Evolutionary conservation across 352 stramenopile genomes (phyloP).

Genomic region (Pythium guiyangense): DNA sequence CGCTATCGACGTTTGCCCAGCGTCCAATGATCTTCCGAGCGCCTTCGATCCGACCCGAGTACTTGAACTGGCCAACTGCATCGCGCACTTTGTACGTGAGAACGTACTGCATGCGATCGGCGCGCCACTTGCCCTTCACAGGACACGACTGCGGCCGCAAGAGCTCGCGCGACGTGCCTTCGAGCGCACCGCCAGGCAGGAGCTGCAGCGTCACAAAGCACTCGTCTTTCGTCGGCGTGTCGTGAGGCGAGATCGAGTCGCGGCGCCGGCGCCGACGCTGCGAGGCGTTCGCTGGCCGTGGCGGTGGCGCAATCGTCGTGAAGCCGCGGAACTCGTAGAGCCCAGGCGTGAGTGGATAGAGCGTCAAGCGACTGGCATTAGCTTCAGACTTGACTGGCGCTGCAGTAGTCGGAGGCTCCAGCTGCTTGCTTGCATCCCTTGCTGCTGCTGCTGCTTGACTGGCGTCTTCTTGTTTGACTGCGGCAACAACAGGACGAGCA

Average conservation of each 20-base stretch:
- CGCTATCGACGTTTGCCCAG: conserved; percentile 57
- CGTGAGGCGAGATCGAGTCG: conserved; percentile 2
- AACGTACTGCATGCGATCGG: conserved; percentile 47
- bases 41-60: conserved; percentile 40
- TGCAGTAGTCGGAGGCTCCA: too few relatives aligned
- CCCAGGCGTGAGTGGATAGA: conserved; percentile 51
- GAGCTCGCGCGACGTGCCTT: conserved; percentile 52
- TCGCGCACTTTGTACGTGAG: conserved; percentile 64
- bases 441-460: not conserved
- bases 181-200: conserved; percentile 39
- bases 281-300: not conserved
- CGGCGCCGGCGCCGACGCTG: conserved; percentile 2
- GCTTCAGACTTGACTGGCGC: not conserved
- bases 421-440: too few relatives aligned
- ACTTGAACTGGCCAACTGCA: conserved; percentile 56
- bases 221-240: conserved; percentile 31
- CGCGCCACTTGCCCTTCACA: conserved; percentile 46
- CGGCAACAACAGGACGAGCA: too few relatives aligned
- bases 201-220: conserved; percentile 68
- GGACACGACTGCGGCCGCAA: conserved; percentile 54
- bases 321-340: conserved; percentile 67
- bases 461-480: not conserved
- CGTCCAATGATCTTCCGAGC: conserved; percentile 34
- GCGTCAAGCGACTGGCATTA: not conserved
- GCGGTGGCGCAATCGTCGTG: conserved; percentile 31